phyloP scores from a whole-genome alignment of 225 moss, liverwort and hornwort genomes.

The Antitrichia curtipendula region DNA sequence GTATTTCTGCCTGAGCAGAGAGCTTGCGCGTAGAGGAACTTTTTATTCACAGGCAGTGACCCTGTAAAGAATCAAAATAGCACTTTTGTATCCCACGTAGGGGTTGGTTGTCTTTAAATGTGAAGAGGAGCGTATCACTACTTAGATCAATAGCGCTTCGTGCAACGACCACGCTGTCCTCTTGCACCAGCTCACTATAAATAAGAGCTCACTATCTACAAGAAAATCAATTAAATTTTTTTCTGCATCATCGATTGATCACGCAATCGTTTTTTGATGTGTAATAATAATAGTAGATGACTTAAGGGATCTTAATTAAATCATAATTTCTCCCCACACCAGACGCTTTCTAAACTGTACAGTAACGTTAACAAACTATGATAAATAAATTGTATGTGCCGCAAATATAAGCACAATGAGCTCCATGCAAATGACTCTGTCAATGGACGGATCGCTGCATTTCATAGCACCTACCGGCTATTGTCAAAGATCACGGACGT shows the following conservation, averaged over 20 bases:
- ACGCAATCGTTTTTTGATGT: neutral
- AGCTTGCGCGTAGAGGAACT: neutral
- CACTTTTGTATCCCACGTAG: neutral
- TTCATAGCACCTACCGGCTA: neutral
- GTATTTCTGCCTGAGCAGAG: neutral
- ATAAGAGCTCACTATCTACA: neutral
- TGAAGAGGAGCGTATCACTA: neutral
- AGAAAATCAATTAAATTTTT: neutral
- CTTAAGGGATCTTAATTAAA: neutral
- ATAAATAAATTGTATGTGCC: neutral
- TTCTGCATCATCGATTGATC: neutral
- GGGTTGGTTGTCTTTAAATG: neutral
- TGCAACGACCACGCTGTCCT: neutral
- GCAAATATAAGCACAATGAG: neutral
- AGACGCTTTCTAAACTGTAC: neutral
- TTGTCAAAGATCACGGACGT: neutral
- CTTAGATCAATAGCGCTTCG: neutral
- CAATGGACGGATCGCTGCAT: neutral
- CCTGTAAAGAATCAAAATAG: neutral
- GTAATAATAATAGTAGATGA: neutral
- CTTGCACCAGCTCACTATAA: neutral
- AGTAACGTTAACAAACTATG: neutral
- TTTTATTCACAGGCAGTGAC: slow-evolving; percentile 4
- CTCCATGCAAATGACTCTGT: neutral
- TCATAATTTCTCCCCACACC: neutral